Percentiles rank a stretch among this genome's conserved stretches.
Conservation (phyloP, 2,329 filamentous ascomycete species). For the Colletotrichum horii region DNA sequence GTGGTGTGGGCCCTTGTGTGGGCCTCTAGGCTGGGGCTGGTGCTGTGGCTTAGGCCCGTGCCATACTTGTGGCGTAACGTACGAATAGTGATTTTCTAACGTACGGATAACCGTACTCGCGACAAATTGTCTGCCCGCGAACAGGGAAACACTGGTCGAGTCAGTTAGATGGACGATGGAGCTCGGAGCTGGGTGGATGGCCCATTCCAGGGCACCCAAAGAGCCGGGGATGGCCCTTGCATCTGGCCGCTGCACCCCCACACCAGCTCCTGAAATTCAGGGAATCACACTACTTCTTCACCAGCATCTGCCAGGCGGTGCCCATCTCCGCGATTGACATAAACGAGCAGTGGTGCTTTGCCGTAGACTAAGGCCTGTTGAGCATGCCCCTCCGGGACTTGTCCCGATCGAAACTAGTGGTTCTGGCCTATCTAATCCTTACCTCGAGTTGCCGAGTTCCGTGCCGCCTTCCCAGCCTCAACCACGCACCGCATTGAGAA, state of each 20-base stretch:
- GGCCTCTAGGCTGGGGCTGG: too few species aligned
- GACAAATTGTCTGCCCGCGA: not conserved
- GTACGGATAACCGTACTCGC: too few species aligned
- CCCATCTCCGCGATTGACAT: constrained; percentile 10
- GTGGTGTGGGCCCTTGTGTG: too few species aligned
- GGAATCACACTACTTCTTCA: not conserved
- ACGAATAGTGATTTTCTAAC: too few species aligned
- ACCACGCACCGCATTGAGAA: not conserved
- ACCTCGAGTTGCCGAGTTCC: constrained; percentile 13
- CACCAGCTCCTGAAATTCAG: constrained; percentile 14
- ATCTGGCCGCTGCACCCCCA: not conserved
- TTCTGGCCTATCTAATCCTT: not conserved
- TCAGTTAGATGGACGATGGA: constrained; percentile 10
- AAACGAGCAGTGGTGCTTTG: not conserved
- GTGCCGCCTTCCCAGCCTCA: constrained; percentile 9
- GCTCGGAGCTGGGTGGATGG: not conserved
- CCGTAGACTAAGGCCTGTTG: constrained; percentile 10
- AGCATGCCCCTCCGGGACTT: not conserved
- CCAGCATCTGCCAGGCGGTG: not conserved
- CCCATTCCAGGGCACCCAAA: not conserved
- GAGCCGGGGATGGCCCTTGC: not conserved
- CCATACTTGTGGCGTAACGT: too few species aligned
- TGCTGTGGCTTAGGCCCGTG: too few species aligned
- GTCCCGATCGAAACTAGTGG: not conserved
- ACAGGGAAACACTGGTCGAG: constrained; percentile 1